Base-by-base conservation (phyloP, 805 yeast genomes). In the Candida krabiensis region DNA sequence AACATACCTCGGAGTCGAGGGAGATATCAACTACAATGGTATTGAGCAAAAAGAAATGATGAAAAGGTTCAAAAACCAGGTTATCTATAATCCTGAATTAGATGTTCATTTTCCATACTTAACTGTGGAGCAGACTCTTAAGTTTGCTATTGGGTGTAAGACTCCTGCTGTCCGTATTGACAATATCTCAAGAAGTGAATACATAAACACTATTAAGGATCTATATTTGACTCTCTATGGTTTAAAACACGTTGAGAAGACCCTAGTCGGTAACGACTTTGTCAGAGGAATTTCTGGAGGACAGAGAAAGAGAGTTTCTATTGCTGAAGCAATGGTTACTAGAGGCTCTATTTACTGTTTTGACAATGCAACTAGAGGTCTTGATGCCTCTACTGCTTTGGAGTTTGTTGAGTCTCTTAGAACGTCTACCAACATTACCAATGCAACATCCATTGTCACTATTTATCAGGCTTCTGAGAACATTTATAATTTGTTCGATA, bases 211-310 rank as follows among this genome's bases (percentile, higher is more conserved):
- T 21, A 53, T 67, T 35, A 69, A 73, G 38, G 77, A 78, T 41
- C 50, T 78, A 14, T 61, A 70, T 41, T 70, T 73, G 39, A 77
- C 80, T 9, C 68, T 76, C 14, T 75, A 70, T 52, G 84, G 83
- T 42, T 63, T 79, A 47, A 67, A 72, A 31, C 84, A 80, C 56
- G 78, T 83, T 9, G 69, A 73, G 44, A 67, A 77, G 45, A 80
- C 87, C 15, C 69, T 77, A 34, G 86, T 80, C 36, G 86, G 86
- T 56, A 73, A 76, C 49, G 86, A 80, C 56, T 75, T 73, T 39
- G 77, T 80, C 13, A 70, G 85, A 59, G 86, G 86, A 60, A 78
- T 80, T 31, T 79, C 85, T 24, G 86, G 86, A 53, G 86, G 86
- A 63, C 84, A 80, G 63, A 66, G 86, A 50, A 80, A 80, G 63